Evolutionary conservation across 768 basidiomycete genomes (phyloP).

Genomic region (Strobilomyces dryophilus): DNA sequence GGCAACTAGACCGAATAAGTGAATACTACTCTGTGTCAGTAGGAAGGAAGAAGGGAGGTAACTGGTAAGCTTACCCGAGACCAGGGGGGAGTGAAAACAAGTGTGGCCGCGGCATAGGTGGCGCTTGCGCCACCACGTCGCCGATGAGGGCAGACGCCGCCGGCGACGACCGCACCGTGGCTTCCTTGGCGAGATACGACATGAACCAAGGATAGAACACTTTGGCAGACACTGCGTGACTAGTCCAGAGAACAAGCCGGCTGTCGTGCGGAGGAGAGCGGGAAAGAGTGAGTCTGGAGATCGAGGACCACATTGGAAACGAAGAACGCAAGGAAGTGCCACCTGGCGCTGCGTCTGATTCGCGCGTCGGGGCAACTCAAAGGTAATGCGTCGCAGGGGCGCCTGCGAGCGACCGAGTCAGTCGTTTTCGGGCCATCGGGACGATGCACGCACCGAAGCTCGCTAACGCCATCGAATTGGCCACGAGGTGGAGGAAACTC

Average conservation of each 20-base stretch:
- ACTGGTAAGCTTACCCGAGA: too few relatives aligned
- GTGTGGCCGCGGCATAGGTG: too few relatives aligned
- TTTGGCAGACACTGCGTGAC: slow-evolving; percentile 61
- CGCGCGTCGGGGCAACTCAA: slow-evolving; percentile 37
- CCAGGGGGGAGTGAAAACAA: too few relatives aligned
- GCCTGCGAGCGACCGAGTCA: slow-evolving; percentile 36
- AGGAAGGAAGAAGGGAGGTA: too few relatives aligned
- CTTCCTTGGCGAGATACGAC: slow-evolving; percentile 49
- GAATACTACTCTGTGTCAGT: too few relatives aligned
- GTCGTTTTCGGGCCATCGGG: not conserved
- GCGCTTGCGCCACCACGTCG: slow-evolving; percentile 34
- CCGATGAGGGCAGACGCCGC: slow-evolving; percentile 26
- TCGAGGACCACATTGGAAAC: slow-evolving; percentile 51
- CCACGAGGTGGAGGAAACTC: slow-evolving; percentile 61
- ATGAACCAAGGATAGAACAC: slow-evolving; percentile 72
- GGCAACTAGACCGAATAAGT: too few relatives aligned
- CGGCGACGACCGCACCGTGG: slow-evolving; percentile 30
- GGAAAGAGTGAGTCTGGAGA: not conserved
- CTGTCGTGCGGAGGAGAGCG: slow-evolving; percentile 33
- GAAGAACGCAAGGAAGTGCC: slow-evolving; percentile 83
- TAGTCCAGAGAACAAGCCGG: slow-evolving; percentile 76
- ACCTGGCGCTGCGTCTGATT: slow-evolving; percentile 61
- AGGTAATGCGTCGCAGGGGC: slow-evolving; percentile 61
- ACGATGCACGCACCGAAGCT: slow-evolving; percentile 61
- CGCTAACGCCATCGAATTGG: slow-evolving; percentile 77